A percentile compares a stretch with the other conserved stretches of the same genome.
These are phyloP conservation scores for Sisymbrium altissimum DNA, from an alignment of 345 rosid species.

Conservation along the genomic window DNA sequence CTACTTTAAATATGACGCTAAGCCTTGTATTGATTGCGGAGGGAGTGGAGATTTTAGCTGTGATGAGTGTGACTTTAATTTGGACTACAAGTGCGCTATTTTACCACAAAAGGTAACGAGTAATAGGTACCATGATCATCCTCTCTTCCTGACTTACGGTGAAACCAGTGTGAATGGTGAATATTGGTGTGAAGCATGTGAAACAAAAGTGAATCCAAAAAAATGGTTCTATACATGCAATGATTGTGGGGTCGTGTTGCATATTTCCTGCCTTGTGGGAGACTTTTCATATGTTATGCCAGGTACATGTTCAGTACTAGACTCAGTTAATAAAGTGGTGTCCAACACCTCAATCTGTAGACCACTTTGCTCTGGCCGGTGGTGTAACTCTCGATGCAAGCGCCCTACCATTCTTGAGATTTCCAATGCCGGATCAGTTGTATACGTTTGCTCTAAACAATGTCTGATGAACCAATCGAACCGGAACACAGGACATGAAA, in stretches of 20 bases:
- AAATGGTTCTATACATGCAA: background rate
- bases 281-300: background rate
- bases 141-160: background rate
- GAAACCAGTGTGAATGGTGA: background rate
- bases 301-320: background rate
- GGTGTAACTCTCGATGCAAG: too few relatives aligned
- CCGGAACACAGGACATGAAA: too few relatives aligned
- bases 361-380: too few relatives aligned
- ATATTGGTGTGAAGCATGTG: slow-evolving; percentile 9
- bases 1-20: too few relatives aligned
- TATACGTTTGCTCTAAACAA: too few relatives aligned
- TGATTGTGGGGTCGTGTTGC: background rate
- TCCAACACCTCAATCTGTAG: too few relatives aligned
- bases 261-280: background rate
- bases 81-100: background rate
- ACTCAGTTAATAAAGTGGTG: too few relatives aligned
- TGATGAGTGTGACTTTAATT: background rate
- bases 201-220: background rate
- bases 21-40: too few relatives aligned
- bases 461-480: too few relatives aligned
- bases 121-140: background rate
- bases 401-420: too few relatives aligned
- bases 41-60: too few relatives aligned
- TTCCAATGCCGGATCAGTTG: too few relatives aligned
- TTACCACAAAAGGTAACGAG: background rate